A percentile compares a stretch with the other conserved stretches of the same genome.
Evolutionary conservation across 1,284 basidiomycete genomes (phyloP).

Genomic region (Inonotus hispidus): DNA sequence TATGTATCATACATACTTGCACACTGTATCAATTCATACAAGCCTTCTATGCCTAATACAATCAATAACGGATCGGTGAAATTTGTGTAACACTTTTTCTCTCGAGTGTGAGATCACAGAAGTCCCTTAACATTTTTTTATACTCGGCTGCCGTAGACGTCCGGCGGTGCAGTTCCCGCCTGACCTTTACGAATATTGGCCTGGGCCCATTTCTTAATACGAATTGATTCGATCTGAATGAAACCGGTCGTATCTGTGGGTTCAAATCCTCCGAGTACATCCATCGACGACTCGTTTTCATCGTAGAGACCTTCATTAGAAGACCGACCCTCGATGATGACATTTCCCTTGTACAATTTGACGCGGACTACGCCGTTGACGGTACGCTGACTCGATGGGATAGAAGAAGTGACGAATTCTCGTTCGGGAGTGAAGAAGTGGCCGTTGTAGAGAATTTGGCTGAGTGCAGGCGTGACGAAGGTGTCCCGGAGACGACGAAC

Average conservation of each 20-base stretch:
- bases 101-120: not conserved
- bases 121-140: conserved; percentile 15
- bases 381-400: conserved; percentile 91
- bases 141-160: conserved; percentile 65
- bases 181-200: conserved; percentile 81
- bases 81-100: not conserved
- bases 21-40: conserved; percentile 4
- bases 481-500: conserved; percentile 93
- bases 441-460: conserved; percentile 93
- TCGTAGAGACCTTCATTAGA: conserved; percentile 96
- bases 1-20: conserved; percentile 1
- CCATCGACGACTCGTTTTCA: conserved; percentile 97
- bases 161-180: conserved; percentile 67
- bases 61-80: not conserved
- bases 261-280: conserved; percentile 97
- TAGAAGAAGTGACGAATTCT: conserved; percentile 87
- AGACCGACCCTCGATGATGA: conserved; percentile 87
- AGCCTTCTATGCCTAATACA: not conserved
- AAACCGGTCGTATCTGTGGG: conserved; percentile 90
- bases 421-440: conserved; percentile 98
- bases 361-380: conserved; percentile 92
- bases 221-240: conserved; percentile 92
- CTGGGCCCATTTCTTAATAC: conserved; percentile 93
- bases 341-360: conserved; percentile 96
- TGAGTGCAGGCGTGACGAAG: conserved; percentile 88